Conservation (phyloP, 1,284 basidiomycete genomes). For the Psilocybe mexicana region DNA sequence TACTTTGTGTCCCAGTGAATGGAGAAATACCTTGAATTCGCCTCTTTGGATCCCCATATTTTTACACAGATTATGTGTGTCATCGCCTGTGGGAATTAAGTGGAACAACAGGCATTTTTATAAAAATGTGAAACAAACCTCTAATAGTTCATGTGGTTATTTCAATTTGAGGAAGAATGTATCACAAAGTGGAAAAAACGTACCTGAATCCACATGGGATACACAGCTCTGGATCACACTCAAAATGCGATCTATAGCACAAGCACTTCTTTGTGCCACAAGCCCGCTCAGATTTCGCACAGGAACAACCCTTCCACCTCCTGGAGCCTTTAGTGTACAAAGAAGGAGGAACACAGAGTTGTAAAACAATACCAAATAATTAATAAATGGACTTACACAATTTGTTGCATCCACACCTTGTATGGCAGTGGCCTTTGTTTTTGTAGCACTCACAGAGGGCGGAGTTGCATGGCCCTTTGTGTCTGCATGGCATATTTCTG, state of each 20-base stretch:
- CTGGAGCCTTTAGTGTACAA: constrained; percentile 33
- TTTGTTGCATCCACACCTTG: constrained; percentile 36
- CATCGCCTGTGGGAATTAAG: constrained; percentile 17
- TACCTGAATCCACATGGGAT: constrained; percentile 39
- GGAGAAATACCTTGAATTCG: constrained; percentile 36
- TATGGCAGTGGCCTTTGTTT: constrained; percentile 39
- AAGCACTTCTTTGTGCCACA: constrained; percentile 41
- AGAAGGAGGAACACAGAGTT: not conserved
- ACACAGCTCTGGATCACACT: constrained; percentile 58
- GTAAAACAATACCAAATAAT: not conserved
- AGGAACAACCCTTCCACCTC: constrained; percentile 47
- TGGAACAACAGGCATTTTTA: no score
- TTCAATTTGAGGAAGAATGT: no score
- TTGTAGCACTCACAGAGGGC: constrained; percentile 39
- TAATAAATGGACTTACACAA: constrained; percentile 34
- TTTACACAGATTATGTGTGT: constrained; percentile 31
- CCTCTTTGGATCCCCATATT: constrained; percentile 47
- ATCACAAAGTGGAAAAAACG: constrained; percentile 7
- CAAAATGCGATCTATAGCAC: constrained; percentile 43
- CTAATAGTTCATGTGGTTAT: no score
- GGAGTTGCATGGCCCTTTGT: constrained; percentile 44
- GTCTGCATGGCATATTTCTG: constrained; percentile 42
- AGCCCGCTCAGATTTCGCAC: constrained; percentile 26
- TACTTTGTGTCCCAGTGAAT: no score
- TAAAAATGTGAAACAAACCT: no score